Evolutionary conservation across 805 yeast genomes (phyloP).

Genomic region (Metschnikowia gruessii): DNA sequence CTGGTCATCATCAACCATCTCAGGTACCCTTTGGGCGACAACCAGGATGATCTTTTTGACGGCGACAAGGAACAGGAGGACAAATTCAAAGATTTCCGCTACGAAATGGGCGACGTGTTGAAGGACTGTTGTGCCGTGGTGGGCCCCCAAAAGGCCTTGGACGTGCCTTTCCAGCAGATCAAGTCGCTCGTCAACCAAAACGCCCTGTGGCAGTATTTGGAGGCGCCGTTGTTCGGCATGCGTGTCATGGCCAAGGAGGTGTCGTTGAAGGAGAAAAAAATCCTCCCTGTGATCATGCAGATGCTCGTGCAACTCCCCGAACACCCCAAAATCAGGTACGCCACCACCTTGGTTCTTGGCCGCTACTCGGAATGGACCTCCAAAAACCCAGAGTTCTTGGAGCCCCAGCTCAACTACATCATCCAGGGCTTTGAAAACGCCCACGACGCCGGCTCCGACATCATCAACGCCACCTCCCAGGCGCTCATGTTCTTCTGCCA

Average conservation of each 20-base stretch:
- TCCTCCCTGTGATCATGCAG: slow-evolving; percentile 76
- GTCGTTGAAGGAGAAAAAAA: slow-evolving; percentile 56
- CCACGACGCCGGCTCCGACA: slow-evolving; percentile 35
- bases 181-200: slow-evolving; percentile 36
- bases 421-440: slow-evolving; percentile 58
- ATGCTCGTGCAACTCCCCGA: slow-evolving; percentile 70
- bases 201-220: slow-evolving; percentile 78
- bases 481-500: slow-evolving; percentile 93
- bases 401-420: slow-evolving; percentile 80
- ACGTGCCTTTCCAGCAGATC: slow-evolving; percentile 65
- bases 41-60: slow-evolving; percentile 48
- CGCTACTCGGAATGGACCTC: slow-evolving; percentile 95
- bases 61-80: slow-evolving; percentile 81
- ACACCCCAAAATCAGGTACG: slow-evolving; percentile 82
- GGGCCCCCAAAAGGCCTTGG: slow-evolving; percentile 69
- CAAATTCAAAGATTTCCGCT: slow-evolving; percentile 88
- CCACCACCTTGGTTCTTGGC: slow-evolving; percentile 92
- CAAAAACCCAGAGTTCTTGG: slow-evolving; percentile 76
- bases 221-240: slow-evolving; percentile 85
- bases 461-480: slow-evolving; percentile 83
- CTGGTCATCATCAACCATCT: slow-evolving; percentile 64
- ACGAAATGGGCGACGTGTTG: slow-evolving; percentile 96
- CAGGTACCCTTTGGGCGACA: slow-evolving; percentile 58
- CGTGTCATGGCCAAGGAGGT: slow-evolving; percentile 95
- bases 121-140: slow-evolving; percentile 93